Evolutionary conservation across 257 asterid species (phyloP).

Genomic region (Asclepias syriaca): DNA sequence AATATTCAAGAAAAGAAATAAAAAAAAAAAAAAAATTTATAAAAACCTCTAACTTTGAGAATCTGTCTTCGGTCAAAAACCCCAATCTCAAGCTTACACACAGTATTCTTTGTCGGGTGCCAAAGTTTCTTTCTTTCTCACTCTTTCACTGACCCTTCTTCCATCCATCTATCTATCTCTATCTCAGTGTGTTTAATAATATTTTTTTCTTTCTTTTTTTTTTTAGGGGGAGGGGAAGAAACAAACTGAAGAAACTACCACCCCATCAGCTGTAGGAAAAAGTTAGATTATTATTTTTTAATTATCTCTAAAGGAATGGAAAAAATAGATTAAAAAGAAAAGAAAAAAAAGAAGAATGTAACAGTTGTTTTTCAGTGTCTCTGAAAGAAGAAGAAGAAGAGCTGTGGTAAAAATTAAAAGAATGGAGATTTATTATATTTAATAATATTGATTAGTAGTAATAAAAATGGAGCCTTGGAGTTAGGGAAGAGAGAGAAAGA

Average conservation of each 20-base stretch:
- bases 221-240: slow-evolving; percentile 11
- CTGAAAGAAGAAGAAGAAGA: background rate
- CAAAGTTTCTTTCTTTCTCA: slow-evolving; percentile 20
- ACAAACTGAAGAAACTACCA: slow-evolving; percentile 21
- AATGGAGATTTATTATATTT: slow-evolving; percentile 7
- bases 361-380: background rate
- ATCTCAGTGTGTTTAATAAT: background rate
- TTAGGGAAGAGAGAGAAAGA: slow-evolving; percentile 9
- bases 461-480: slow-evolving; percentile 10
- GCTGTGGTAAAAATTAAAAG: background rate
- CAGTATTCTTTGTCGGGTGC: slow-evolving; percentile 53
- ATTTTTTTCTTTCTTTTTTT: slow-evolving; percentile 1
- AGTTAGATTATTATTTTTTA: background rate
- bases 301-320: too few species aligned
- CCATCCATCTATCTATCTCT: slow-evolving; percentile 17
- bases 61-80: slow-evolving; percentile 28
- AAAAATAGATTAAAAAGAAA: background rate
- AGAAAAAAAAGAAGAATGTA: background rate
- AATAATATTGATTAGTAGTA: slow-evolving; percentile 5
- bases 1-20: too few species aligned
- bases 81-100: slow-evolving; percentile 32
- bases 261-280: slow-evolving; percentile 7
- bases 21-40: background rate
- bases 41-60: too few species aligned
- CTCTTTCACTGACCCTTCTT: slow-evolving; percentile 24